Evolutionary conservation across 495 filamentous ascomycete genomes (phyloP), one percentile per base, ranked within the genome.

Genomic region (Staphylotrichum tortipilum): DNA sequence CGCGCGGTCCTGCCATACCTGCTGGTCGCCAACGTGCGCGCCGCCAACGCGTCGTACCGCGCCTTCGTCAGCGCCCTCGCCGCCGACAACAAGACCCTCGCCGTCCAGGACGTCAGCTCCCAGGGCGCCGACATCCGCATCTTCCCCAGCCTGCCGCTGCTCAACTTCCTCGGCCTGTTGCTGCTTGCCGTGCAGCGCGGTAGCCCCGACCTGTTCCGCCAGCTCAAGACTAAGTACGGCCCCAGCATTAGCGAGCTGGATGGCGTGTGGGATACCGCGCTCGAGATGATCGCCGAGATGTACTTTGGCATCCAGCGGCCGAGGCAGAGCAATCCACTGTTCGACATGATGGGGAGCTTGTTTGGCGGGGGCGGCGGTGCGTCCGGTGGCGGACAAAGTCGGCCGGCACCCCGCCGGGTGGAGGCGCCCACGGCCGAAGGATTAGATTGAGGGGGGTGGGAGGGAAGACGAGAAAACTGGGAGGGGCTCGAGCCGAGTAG

Each of bases 261-360:
- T 4, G 75, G 73, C 1, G 70, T 71, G 21, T 96, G 92, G 89
- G 84, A 89, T 34, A 89, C 92, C 61, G 78, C 86, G 18, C 70
- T 97, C 55, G 84, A 86, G 35, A 81, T 86, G 63, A 81, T 97
- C 55, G 92, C 85, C 34, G 90, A 97, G 76, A 90, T 92, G 78
- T 99, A 96, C 70, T 99, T 97, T 65, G 82, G 79, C n/a, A 95
- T 99, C 61, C 84, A 84, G 74, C 80, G 89, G 53, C 90, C 88
- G 24, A 75, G 83, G 42, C 86, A 91, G 68, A 82, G 82, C 35
- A 96, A 95, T 62, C 89, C 89, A 7, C 64, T 97, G 56, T 76
- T 97, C 59, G 94, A 97, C 58, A 97, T 99, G 89, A 94, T 97
- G 89, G 86, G 89, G 3, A 86, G 79, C 53, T 81, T 99, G 77